Evolutionary conservation across 208 protist species (phyloP).

Genomic region (Acanthamoeba quina): DNA sequence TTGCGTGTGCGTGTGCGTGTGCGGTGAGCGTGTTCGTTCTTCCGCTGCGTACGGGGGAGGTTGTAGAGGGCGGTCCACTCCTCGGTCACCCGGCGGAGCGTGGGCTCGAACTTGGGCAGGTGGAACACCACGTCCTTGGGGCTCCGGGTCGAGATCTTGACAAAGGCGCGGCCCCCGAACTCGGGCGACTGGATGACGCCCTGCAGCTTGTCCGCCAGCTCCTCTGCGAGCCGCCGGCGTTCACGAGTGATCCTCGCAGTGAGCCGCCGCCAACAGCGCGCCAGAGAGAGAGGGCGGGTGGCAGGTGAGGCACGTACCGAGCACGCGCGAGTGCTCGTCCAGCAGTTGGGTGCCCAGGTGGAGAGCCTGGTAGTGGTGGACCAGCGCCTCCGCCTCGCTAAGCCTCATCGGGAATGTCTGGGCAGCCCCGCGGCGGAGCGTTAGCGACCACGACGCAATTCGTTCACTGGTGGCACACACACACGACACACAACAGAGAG

Average conservation of each 20-base stretch:
- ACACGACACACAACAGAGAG: too few relatives aligned
- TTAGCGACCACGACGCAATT: too few relatives aligned
- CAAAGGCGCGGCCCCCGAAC: conserved; percentile 15
- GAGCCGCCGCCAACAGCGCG: background rate
- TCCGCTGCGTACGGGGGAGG: background rate
- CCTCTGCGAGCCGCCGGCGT: background rate
- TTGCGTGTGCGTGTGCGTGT: too few relatives aligned
- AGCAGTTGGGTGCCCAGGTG: background rate
- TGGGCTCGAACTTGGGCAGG: conserved; percentile 5
- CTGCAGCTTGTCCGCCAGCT: background rate
- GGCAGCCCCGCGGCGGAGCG: background rate
- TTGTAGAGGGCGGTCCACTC: background rate
- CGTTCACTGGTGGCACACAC: background rate
- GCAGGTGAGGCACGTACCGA: background rate
- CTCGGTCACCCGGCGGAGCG: background rate
- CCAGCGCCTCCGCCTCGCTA: background rate
- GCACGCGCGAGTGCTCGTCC: background rate
- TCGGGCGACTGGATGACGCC: background rate
- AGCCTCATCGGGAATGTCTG: background rate
- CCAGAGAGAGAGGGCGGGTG: too few relatives aligned
- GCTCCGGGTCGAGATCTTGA: conserved; percentile 32
- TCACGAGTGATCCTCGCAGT: background rate
- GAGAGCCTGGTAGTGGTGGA: conserved; percentile 12
- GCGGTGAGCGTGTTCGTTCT: too few relatives aligned
- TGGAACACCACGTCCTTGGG: conserved; percentile 35